Conservation (phyloP, 2,329 filamentous ascomycete species). For the Botryotinia calthae region DNA sequence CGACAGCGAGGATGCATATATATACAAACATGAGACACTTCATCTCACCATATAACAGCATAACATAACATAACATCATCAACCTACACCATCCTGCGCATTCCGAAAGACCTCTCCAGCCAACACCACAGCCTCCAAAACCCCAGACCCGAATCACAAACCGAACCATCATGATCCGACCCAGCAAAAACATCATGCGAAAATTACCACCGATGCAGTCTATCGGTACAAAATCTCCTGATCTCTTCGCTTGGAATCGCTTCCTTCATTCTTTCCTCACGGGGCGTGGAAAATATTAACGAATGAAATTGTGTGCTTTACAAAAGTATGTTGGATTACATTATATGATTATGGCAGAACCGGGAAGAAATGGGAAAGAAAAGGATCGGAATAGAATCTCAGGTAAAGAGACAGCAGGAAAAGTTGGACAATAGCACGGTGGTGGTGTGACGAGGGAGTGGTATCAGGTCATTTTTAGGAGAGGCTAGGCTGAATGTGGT, state of each 20-base stretch:
- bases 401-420: background rate
- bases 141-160: background rate
- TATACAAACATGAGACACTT: background rate
- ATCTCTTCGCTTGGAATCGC: conserved; percentile 4
- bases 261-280: background rate
- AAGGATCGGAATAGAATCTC: background rate
- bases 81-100: background rate
- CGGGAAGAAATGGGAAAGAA: background rate
- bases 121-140: background rate
- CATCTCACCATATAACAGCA: background rate
- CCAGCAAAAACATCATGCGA: background rate
- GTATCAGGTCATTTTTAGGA: background rate
- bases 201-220: background rate
- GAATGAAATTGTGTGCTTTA: background rate
- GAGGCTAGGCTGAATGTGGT: background rate
- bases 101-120: background rate
- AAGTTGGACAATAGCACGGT: background rate
- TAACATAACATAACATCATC: background rate
- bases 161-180: conserved; percentile 1
- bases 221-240: background rate
- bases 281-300: background rate
- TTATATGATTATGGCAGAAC: background rate
- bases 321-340: background rate
- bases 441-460: conserved; percentile 5
- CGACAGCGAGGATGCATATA: background rate